Evolutionary conservation across 805 yeast genomes (phyloP).

Genomic region (Starmerella potacharoeniae): DNA sequence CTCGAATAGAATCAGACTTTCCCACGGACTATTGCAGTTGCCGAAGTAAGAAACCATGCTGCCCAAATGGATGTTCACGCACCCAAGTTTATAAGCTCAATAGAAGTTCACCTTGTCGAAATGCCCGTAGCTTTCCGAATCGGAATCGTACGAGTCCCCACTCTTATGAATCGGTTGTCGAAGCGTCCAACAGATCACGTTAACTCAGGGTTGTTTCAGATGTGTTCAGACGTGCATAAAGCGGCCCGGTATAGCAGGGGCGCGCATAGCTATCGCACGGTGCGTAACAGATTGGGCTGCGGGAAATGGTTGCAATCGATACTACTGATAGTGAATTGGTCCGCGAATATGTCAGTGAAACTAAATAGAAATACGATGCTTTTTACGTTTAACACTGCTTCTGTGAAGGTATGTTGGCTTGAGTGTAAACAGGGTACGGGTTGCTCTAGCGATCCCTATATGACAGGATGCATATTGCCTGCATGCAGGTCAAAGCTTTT

Average conservation of each 20-base stretch:
- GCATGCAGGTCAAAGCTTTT: neutral
- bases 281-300: too few species aligned
- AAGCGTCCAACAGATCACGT: neutral
- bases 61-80: neutral
- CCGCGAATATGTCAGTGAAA: too few species aligned
- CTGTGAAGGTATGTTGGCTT: too few species aligned
- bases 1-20: constrained; percentile 54
- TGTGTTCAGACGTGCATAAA: neutral
- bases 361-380: too few species aligned
- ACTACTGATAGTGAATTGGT: too few species aligned
- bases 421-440: neutral
- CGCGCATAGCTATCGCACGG: neutral
- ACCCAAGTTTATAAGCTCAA: neutral
- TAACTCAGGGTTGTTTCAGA: neutral
- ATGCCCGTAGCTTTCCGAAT: too few species aligned
- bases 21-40: constrained; percentile 42
- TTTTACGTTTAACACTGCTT: too few species aligned
- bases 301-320: too few species aligned
- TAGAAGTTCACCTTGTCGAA: neutral
- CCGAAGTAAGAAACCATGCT: constrained; percentile 56
- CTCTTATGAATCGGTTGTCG: neutral
- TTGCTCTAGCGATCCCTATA: neutral
- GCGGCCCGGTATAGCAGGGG: neutral
- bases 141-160: neutral
- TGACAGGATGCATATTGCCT: neutral